phyloP scores from a whole-genome alignment of 805 yeast species.

The Starmerella bombi region DNA sequence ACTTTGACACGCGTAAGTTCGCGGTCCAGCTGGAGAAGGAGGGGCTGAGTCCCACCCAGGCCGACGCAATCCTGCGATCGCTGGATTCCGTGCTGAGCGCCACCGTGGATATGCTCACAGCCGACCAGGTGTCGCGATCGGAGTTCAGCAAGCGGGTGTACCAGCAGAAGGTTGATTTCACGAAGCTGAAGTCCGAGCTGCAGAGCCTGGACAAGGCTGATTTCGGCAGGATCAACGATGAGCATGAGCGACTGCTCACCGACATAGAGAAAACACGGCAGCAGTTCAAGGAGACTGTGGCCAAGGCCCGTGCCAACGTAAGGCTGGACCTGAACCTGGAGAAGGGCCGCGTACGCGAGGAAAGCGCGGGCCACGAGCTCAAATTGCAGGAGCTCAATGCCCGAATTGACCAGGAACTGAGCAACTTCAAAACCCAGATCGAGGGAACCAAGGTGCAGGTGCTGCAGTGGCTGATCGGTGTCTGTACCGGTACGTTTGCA shows the following conservation, averaged over 20 bases:
- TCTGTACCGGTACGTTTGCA: slow-evolving; percentile 95
- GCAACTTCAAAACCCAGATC: slow-evolving; percentile 88
- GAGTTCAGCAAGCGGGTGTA: slow-evolving; percentile 72
- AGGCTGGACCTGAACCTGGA: slow-evolving; percentile 82
- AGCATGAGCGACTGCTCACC: slow-evolving; percentile 70
- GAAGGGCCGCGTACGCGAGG: slow-evolving; percentile 91
- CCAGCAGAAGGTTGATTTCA: slow-evolving; percentile 93
- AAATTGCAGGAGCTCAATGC: slow-evolving; percentile 92
- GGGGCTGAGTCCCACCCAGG: slow-evolving; percentile 64
- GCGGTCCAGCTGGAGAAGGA: slow-evolving; percentile 51
- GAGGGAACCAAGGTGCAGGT: slow-evolving; percentile 93
- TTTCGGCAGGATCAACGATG: slow-evolving; percentile 65
- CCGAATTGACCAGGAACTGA: slow-evolving; percentile 86
- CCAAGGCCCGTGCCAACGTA: slow-evolving; percentile 80
- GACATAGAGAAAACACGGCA: slow-evolving; percentile 80
- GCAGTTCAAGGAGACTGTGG: slow-evolving; percentile 77
- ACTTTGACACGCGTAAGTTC: slow-evolving; percentile 67
- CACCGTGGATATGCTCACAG: slow-evolving; percentile 60
- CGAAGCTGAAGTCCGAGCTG: slow-evolving; percentile 82
- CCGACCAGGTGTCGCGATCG: slow-evolving; percentile 74
- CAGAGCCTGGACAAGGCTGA: slow-evolving; percentile 80
- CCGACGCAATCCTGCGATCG: slow-evolving; percentile 63
- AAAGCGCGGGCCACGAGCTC: slow-evolving; percentile 79
- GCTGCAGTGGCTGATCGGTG: slow-evolving; percentile 97
- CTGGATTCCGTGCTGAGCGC: slow-evolving; percentile 65